These are phyloP conservation scores for Gaeumannomyces tritici DNA, from an alignment of 2,329 filamentous ascomycete genomes.

Conservation along the genomic window DNA sequence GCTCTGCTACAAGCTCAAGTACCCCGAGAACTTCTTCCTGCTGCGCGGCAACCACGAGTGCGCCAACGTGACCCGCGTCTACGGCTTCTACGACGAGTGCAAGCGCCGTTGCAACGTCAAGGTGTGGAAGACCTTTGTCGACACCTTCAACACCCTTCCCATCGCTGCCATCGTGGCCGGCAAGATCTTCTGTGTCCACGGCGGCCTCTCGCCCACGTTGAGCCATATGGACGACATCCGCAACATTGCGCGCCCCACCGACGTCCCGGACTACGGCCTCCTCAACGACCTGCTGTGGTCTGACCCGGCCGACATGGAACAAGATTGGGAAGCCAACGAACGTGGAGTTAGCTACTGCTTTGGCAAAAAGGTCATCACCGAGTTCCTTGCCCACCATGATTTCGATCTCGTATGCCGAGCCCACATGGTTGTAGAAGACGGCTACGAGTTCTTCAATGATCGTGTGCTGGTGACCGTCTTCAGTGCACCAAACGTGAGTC, in stretches of 20 bases:
- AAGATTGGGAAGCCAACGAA: conserved; percentile 97
- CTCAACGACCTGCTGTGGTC: conserved; percentile 96
- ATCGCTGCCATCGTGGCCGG: conserved; percentile 95
- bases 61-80: conserved; percentile 89
- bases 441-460: conserved; percentile 98
- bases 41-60: conserved; percentile 94
- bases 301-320: conserved; percentile 95
- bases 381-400: conserved; percentile 89
- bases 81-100: conserved; percentile 97
- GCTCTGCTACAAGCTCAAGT: conserved; percentile 95
- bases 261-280: conserved; percentile 93
- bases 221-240: conserved; percentile 98
- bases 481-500: conserved; percentile 86
- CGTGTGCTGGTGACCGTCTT: conserved; percentile 93
- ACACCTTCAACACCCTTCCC: conserved; percentile 90
- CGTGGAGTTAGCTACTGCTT: conserved; percentile 97
- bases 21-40: conserved; percentile 94
- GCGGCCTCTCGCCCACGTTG: conserved; percentile 82
- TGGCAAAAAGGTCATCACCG: conserved; percentile 94
- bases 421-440: conserved; percentile 98
- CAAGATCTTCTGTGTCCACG: conserved; percentile 97
- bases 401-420: conserved; percentile 96
- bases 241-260: conserved; percentile 88
- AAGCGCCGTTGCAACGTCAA: conserved; percentile 95
- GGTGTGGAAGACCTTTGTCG: conserved; percentile 95